A percentile compares a stretch with the other conserved stretches of the same genome.
phyloP scores from a whole-genome alignment of 176 grass and related monocot species.

The Saccharum spontaneum region DNA sequence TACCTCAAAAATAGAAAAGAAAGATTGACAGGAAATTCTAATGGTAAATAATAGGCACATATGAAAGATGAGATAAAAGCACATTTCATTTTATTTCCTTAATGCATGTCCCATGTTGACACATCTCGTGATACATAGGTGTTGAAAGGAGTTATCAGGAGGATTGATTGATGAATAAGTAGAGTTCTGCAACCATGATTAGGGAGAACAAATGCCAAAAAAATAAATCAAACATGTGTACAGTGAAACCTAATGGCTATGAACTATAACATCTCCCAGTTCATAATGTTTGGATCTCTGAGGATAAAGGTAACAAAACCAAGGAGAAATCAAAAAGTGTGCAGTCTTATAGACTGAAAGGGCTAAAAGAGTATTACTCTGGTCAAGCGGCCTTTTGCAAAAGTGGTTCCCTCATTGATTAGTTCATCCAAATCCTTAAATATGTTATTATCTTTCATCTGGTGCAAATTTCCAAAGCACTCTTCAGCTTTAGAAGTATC shows the following conservation, averaged over 20 bases:
- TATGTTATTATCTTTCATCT: constrained; percentile 93
- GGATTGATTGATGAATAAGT: constrained; percentile 10
- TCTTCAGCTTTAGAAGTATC: constrained; percentile 73
- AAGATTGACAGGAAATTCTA: neutral
- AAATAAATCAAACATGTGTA: constrained; percentile 22
- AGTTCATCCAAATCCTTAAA: constrained; percentile 79
- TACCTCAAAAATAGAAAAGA: neutral
- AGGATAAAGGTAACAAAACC: constrained; percentile 10
- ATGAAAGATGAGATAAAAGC: neutral
- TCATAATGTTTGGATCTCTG: constrained; percentile 9
- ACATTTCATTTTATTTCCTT: neutral
- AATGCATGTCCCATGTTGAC: neutral
- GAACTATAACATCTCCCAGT: neutral
- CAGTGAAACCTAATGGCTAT: constrained; percentile 19
- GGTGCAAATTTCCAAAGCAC: constrained; percentile 80
- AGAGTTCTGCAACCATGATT: neutral
- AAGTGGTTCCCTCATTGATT: constrained; percentile 53
- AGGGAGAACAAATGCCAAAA: neutral
- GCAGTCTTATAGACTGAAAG: neutral
- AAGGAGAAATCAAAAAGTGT: constrained; percentile 28
- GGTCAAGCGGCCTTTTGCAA: constrained; percentile 48
- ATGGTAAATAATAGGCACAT: neutral
- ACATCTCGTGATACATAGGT: neutral
- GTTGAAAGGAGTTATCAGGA: neutral
- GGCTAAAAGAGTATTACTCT: constrained; percentile 54